Evolutionary conservation across 129 eudicot species (phyloP), one percentile per base, ranked within the genome.

Genomic region (Pittosporum tobira): DNA sequence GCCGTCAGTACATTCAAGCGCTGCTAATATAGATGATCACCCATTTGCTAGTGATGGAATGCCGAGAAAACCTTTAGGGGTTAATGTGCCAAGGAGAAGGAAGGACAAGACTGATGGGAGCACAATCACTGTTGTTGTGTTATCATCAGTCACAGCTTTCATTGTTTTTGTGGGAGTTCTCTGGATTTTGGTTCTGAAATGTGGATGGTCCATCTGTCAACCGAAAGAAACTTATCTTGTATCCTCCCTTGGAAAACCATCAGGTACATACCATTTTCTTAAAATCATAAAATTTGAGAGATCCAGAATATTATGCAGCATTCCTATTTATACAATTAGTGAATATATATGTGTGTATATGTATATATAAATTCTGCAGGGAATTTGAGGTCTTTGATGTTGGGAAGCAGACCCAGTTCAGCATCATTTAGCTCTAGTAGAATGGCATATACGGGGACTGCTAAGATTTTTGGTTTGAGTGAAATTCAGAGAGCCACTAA

Each of bases 21-120:
- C 77, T 19, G 84, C 73, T 37, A 75, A 76, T 15, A 71, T 79
- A 30, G 67, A 76, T 45, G 76, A 66, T 57, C 81, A 61, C 47
- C 67, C 80, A 21, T 65, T 75, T 76, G 80, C 83, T 24, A 71
- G 66, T 10, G 53, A 72, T 8, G 63, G 85, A 44, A 73, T 53
- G 26, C 78, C 83, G 23, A 44, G 75, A 20, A 86, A 91, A 62
- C 99, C 99, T 42, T 34, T 91, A 4, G 99, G 96, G 29, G 95
- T 87, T 58, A 81, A 80, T 59, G 73, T 93, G 57, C 75, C 91
- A 3, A 75, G 69, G 74, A 63, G 67, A 65, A 72, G 30, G 63
- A 70, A 63, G 61, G 62, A 44, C 31, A 40, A 49, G 30, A 18
- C 60, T 23, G 56, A 29, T 28, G 67, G 67, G 53, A 73, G 61